Evolutionary conservation across 352 stramenopile genomes (phyloP), one percentile per base, ranked within the genome.

Genomic region (Globisporangium barbulae): DNA sequence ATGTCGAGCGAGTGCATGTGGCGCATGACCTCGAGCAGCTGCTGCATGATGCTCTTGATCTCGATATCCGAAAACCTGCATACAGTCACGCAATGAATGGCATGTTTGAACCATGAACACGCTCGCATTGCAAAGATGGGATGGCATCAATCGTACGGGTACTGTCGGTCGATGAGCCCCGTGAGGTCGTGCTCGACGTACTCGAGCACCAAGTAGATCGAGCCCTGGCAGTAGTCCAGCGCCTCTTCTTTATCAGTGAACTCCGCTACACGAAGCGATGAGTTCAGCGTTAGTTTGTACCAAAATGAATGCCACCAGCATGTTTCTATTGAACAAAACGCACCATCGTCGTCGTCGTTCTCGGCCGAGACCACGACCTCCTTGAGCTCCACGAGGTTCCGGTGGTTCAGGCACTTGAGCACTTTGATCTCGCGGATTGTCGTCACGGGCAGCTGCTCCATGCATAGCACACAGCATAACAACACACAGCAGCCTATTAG

Each of bases 371-470:
- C 88, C 2, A 99, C 92, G 49, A 99, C 94, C 73, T 99, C 96
- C 63, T 98, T 93, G 68, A 99, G 89, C 64, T 93, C 83, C 25
- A 99, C 94, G 61, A 99, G 80, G 74, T 98, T 98, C 21, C 82
- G 85, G 75, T 99, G 97, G 55, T 94, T 89, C 5, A 99, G 79
- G 71, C 89, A 91, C 74, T 98, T 99, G 57, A 99, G 83, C 68
- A 99, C 98, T 88, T 99, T 99, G 64, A 99, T 99, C 80, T 99
- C 97, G 13, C 97, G 90, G 67, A 99, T 97, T 17, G 97, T 97
- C 44, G 94, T 99, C 53, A 98, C 83, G 0, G 97, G 96, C 13
- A 99, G 77, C 87, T 97, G 54, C 35, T 58, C 58, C 17, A 66
- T 59, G 41, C 10, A 56, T 5, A 60, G 13, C 10, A 50, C 5